Base-by-base conservation (phyloP, 352 stramenopile species). In the Phytophthora uliginosa region DNA sequence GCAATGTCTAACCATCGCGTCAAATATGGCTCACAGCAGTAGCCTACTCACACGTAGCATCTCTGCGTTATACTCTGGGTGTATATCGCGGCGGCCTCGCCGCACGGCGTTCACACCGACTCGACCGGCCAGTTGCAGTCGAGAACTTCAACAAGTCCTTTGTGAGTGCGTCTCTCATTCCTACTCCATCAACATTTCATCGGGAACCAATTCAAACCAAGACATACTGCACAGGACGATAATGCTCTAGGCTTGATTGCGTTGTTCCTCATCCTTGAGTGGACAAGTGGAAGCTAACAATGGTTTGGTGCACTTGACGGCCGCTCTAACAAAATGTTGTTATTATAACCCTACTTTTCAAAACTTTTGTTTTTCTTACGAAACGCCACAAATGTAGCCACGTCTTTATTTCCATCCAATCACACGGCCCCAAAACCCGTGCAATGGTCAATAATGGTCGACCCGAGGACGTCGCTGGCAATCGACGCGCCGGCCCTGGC, bases 381-480 rank as follows among this genome's bases (percentile, higher is more conserved):
- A 50, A 50, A 50, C n/a, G 12, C 12, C 42, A 50, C 42, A 50
- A 24, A 26, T 10, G 33, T 66, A 50, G 17, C 48, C 34, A 59
- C 55, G 4, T 48, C 47, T 31, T 20, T 31, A 31, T 64, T 36
- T 66, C 40, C 26, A 36, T 31, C 64, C 64, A 71, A 71, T 71
- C 45, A 66, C 15, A 58, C 18, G 3, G 8, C 31, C 3, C 22
- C 48, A 55, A 55, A 28, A 10, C 5, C 1, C 45, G 45, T 24
- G 50, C 52, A 58, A n/a, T 7, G 13, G 20, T 12, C 51, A 22
- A 65, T 34, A 28, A 76, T 76, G 66, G 18, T 73, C 24, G 57
- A 72, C 56, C 56, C 63, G n/a, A 76, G 62, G 57, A 64, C 31
- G 33, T 68, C 56, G 51, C 26, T 76, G 40, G 56, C 63, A 55